Evolutionary conservation across 768 basidiomycete genomes (phyloP).

Genomic region (Gloeopeniophorella convolvens): DNA sequence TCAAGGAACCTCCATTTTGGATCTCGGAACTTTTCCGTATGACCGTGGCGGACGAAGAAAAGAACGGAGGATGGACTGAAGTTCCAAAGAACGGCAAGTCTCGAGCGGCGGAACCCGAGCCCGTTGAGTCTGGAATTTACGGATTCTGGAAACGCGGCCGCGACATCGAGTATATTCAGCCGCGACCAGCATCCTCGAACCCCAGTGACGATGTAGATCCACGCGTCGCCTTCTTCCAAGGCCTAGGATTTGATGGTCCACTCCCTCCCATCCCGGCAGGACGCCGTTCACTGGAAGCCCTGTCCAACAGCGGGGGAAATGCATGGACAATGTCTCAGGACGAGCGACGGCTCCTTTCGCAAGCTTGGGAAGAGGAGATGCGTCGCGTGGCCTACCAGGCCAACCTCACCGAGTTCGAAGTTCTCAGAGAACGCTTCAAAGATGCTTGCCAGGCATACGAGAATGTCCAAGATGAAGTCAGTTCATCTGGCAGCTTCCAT

Average conservation of each 20-base stretch:
- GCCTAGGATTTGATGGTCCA: constrained; percentile 28
- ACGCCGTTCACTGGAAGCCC: constrained; percentile 34
- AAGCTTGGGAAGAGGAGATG: constrained; percentile 42
- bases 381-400: constrained; percentile 28
- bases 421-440: constrained; percentile 34
- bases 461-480: constrained; percentile 49
- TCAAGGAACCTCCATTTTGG: constrained; percentile 37
- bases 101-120: background rate
- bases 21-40: constrained; percentile 2
- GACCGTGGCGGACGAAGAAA: constrained; percentile 3
- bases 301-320: constrained; percentile 25
- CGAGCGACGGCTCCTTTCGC: constrained; percentile 43
- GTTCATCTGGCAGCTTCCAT: constrained; percentile 11
- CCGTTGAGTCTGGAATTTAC: constrained; percentile 9
- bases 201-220: background rate
- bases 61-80: constrained; percentile 11
- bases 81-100: background rate
- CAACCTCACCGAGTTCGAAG: constrained; percentile 37
- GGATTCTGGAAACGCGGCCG: constrained; percentile 15
- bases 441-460: constrained; percentile 33
- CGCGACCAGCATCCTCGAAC: background rate
- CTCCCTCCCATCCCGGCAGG: constrained; percentile 35
- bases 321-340: constrained; percentile 49
- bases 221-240: constrained; percentile 30
- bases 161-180: constrained; percentile 17